Evolutionary conservation across 2,329 filamentous ascomycete species (phyloP), one percentile per base, ranked within the genome.

Genomic region (Clarireedia paspali): DNA sequence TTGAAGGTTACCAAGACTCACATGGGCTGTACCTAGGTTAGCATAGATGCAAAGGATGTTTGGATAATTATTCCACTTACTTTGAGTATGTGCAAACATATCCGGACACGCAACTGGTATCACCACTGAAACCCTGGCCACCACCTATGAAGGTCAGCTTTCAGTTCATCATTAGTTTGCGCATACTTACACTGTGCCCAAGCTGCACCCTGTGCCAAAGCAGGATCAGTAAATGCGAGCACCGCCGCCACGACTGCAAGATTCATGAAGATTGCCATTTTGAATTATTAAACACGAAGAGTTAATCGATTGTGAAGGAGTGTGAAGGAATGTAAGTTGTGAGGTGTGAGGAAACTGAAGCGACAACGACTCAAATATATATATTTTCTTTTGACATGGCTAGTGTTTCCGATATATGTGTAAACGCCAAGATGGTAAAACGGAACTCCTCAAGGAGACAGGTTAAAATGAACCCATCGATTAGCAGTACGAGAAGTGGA

Each of bases 21-120:
- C 55, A 57, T 15, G 39, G 3, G 26, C 55, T 57, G 23, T 30
- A 14, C 34, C 5, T 0, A 2, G 26, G 9, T 53, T 45, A 57
- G 38, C 26, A 42, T 45, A 3, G n/a, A n/a, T 7, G 12, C 5
- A n/a, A 30, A 6, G 17, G 34, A 9, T 5, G n/a, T 1, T 17
- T 10, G 10, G 20, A 15, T 39, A n/a, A n/a, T 2, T 12, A 54
- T 14, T n/a, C 1, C 9, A 54, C 59, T 57, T 36, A 58, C 59
- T 58, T 58, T 47, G 50, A 54, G 47, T 51, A 45, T 40, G 62
- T 63, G 46, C 68, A 69, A 40, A 55, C 56, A 27, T 62, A 66
- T 44, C 67, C 68, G 17, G 65, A 61, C 15, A 67, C 64, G 50
- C 66, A 70, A 34, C 60, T 60, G 6, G 64, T 69, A 7, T 63